Evolutionary conservation across 2,329 filamentous ascomycete genomes (phyloP), one percentile per base, ranked within the genome.

Genomic region (Bertia moriformis): DNA sequence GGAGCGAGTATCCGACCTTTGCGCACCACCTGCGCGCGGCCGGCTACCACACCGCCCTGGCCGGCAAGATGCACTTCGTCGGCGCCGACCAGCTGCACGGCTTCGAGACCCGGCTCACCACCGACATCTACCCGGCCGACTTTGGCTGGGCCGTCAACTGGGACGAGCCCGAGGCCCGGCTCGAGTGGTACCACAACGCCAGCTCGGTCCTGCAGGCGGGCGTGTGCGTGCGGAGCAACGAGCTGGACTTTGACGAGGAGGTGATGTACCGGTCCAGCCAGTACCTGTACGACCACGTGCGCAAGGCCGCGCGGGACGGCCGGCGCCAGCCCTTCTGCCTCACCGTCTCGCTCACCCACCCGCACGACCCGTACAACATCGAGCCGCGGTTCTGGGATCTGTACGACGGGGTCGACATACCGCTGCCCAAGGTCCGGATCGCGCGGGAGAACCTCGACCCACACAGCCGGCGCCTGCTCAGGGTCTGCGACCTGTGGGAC

Each of bases 21-120:
- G 86, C 88, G 4, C 88, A 95, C 59, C 94, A 94, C 60, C 67
- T 95, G 40, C 82, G 88, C 38, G 69, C 74, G 32, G 77, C 79
- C 50, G 86, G 85, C 39, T 95, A 95, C 53, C 84, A 94, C 60
- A 94, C 88, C 12, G 83, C 82, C 4, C 67, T 95, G 48, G 86
- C 88, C 4, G 88, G 88, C 45, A 95, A 95, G 70, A 95, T 95
- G 88, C 88, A 95, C 61, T 95, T 95, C 56, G 83, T 93, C 40
- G 88, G 88, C 7, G n/a, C n/a, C 22, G 88, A 95, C 55, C 88
- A 95, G 62, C 69, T 95, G 43, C 88, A 95, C 56, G 88, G 88
- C 19, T 95, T 93, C 52, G 88, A 95, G 65, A 82, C 85, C 51
- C 77, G 88, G 41, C 69, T 95, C 51, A 95, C 88, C n/a, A 84